Percentiles rank a stretch among this genome's conserved stretches.
Conservation (phyloP, 768 basidiomycete genomes). For the Leccinum pellstonianum region DNA sequence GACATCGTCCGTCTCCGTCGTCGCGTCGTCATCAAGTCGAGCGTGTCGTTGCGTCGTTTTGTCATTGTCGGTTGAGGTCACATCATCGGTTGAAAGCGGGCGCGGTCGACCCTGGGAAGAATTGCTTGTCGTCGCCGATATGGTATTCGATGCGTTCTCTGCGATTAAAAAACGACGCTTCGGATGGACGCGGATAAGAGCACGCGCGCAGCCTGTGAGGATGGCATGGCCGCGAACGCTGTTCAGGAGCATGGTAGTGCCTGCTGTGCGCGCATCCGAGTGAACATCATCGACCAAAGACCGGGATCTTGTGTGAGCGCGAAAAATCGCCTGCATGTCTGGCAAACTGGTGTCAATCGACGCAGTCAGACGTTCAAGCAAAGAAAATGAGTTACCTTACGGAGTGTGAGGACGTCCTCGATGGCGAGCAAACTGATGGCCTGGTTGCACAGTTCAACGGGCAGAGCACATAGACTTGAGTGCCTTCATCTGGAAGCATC, state of each 20-base stretch:
- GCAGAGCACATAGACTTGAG: not conserved
- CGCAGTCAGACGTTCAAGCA: not conserved
- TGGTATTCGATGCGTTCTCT: slow-evolving; percentile 3
- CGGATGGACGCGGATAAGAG: slow-evolving; percentile 14
- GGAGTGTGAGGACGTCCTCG: slow-evolving; percentile 17
- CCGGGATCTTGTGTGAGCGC: slow-evolving; percentile 16
- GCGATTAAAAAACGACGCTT: slow-evolving; percentile 18
- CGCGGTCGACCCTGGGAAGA: not conserved
- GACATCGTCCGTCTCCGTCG: too few species aligned
- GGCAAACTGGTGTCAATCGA: not conserved
- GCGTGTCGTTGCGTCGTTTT: too few species aligned
- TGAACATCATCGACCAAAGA: slow-evolving; percentile 22
- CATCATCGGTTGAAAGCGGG: not conserved
- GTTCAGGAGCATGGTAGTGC: slow-evolving; percentile 15
- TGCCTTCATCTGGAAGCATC: not conserved
- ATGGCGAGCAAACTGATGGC: slow-evolving; percentile 16
- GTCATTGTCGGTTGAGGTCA: too few species aligned
- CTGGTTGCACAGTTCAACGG: slow-evolving; percentile 18
- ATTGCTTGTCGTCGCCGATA: not conserved
- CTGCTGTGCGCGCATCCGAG: slow-evolving; percentile 11
- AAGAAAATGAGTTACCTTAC: slow-evolving; percentile 9
- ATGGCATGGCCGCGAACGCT: slow-evolving; percentile 13
- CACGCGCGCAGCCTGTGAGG: slow-evolving; percentile 14
- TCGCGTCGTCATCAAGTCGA: too few species aligned
- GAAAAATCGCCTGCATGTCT: slow-evolving; percentile 27